Base-by-base conservation (phyloP, 2,329 filamentous ascomycete genomes). In the Colletotrichum truncatum region DNA sequence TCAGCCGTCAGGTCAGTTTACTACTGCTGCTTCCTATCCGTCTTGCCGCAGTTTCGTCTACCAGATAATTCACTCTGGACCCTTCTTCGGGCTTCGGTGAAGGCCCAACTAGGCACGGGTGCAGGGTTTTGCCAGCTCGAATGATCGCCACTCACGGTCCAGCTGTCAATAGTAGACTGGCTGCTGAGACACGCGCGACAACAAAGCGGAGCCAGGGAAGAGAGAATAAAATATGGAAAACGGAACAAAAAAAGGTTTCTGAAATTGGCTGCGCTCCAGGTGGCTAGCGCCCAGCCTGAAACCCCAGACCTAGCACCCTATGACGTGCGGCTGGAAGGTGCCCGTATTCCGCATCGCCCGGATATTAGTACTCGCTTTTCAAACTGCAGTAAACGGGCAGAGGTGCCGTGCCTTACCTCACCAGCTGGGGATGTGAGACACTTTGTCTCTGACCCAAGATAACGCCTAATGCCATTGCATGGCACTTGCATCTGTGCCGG, bases 201-300 rank as follows among this genome's bases (percentile, higher is more conserved):
- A 46, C 12, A 23, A 25, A 18, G 23, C 7, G 41, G 23, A 21
- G 18, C 14, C 6, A 43, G 34, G 39, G 30, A 25, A 23, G n/a
- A 23, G 3, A 14, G n/a, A 10, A 14, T 11, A 38, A 25, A 26
- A 34, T 16, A 21, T n/a, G 11, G 48, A 25, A 16, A 21, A 18
- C n/a, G 26, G 30, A 32, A 21, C 23, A 18, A 21, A 36, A 21
- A 36, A 36, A 23, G n/a, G 11, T 18, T 38, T 9, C 28, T 45
- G 21, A 21, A 45, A 30, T 11, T 41, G 32, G 43, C 39, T 41
- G 46, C 43, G 28, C 61, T 59, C 14, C 16, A 39, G 36, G 10
- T 39, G 58, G 23, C 60, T 61, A 60, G 55, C 61, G 55, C 46
- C 48, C 49, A 30, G 57, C 36, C 57, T 49, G 57, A 65, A 63